phyloP scores from a whole-genome alignment of 768 basidiomycete genomes.

The Ephemerocybe angulata region DNA sequence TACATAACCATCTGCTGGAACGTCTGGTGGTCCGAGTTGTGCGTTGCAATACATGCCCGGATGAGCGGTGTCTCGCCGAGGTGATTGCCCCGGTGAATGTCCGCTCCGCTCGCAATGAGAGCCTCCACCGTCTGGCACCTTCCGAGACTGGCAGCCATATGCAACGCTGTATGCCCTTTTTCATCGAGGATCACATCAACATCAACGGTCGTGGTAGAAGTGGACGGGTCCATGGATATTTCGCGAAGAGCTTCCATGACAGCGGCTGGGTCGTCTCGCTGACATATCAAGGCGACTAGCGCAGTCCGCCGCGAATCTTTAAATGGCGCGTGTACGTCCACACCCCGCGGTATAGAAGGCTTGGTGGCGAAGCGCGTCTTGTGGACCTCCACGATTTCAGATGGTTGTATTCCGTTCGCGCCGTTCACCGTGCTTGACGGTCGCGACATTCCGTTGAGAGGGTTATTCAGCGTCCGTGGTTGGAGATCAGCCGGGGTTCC shows the following conservation, averaged over 20 bases:
- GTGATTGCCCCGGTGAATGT: slow-evolving; percentile 87
- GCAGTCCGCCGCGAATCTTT: slow-evolving; percentile 57
- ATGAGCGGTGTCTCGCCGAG: slow-evolving; percentile 94
- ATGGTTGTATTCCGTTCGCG: slow-evolving; percentile 41
- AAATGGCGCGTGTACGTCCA: slow-evolving; percentile 51
- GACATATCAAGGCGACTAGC: slow-evolving; percentile 62
- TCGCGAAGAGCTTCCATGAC: slow-evolving; percentile 67
- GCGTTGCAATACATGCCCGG: slow-evolving; percentile 85
- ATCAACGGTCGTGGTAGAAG: slow-evolving; percentile 41
- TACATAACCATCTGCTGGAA: slow-evolving; percentile 63
- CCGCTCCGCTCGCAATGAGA: slow-evolving; percentile 76
- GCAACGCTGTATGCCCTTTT: slow-evolving; percentile 90
- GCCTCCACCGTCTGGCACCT: slow-evolving; percentile 63
- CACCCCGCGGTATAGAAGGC: slow-evolving; percentile 47
- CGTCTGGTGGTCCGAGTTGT: slow-evolving; percentile 74
- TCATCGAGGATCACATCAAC: slow-evolving; percentile 89
- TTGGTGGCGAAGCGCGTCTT: slow-evolving; percentile 66
- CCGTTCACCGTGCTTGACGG: slow-evolving; percentile 41
- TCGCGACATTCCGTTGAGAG: slow-evolving; percentile 35
- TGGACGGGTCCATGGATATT: slow-evolving; percentile 45
- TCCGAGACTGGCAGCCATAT: slow-evolving; percentile 86
- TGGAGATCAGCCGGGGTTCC: slow-evolving; percentile 30
- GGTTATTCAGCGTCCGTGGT: slow-evolving; percentile 15
- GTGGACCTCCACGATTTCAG: slow-evolving; percentile 40
- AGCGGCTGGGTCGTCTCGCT: slow-evolving; percentile 61